These are phyloP conservation scores for Chlorella vulgaris DNA, from an alignment of 139 green algal species.

Conservation along the genomic window DNA sequence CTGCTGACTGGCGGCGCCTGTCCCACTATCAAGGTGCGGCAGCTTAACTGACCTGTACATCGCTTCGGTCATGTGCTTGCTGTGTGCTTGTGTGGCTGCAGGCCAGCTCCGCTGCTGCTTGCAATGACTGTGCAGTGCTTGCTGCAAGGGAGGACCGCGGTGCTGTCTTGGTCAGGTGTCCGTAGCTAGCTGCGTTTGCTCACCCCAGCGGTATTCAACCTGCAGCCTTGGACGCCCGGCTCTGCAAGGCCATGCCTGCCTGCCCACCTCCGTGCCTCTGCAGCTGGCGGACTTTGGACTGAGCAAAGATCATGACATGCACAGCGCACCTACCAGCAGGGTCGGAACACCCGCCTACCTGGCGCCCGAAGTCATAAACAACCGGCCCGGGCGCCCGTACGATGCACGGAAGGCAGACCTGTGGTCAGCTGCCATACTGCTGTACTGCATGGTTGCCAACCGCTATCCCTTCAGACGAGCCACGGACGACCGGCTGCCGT, in stretches of 20 bases:
- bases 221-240: too few species aligned
- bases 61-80: not conserved
- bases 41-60: too few species aligned
- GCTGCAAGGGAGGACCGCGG: too few species aligned
- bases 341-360: constrained; percentile 98
- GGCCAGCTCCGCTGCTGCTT: too few species aligned
- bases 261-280: not conserved
- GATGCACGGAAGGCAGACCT: constrained; percentile 90
- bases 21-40: constrained; percentile 75
- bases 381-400: constrained; percentile 57
- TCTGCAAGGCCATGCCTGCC: too few species aligned
- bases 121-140: too few species aligned
- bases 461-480: constrained; percentile 91
- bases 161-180: too few species aligned
- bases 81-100: not conserved
- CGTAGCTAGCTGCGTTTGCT: too few species aligned
- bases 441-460: constrained; percentile 94
- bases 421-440: constrained; percentile 96
- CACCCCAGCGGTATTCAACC: too few species aligned
- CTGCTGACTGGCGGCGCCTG: constrained; percentile 77
- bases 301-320: constrained; percentile 77
- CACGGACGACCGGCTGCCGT: too few species aligned
- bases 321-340: constrained; percentile 77
- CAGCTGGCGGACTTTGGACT: constrained; percentile 69
- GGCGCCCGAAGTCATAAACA: constrained; percentile 84